These are phyloP conservation scores for Wickerhamomyces subpelliculosus DNA, from an alignment of 805 yeast genomes.

Conservation along the genomic window DNA sequence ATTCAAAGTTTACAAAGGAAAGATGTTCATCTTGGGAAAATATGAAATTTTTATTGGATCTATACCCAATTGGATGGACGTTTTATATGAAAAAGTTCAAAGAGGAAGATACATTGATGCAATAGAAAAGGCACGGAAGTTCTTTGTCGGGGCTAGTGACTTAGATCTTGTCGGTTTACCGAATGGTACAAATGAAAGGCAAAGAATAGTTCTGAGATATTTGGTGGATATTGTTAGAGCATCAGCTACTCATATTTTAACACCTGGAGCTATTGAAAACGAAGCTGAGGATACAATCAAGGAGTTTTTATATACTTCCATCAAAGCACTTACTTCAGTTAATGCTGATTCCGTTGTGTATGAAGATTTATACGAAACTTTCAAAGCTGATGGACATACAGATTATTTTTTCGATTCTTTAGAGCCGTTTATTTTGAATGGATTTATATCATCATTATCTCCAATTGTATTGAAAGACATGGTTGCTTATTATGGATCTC, in stretches of 20 bases:
- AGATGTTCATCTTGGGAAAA: conserved; percentile 46
- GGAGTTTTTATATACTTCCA: conserved; percentile 28
- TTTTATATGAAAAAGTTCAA: conserved; percentile 40
- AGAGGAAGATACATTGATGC: conserved; percentile 47
- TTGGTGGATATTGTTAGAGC: conserved; percentile 46
- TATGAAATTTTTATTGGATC: conserved; percentile 52
- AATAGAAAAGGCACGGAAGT: conserved; percentile 44
- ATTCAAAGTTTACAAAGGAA: conserved; percentile 33
- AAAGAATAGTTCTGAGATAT: conserved; percentile 41
- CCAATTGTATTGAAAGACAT: conserved; percentile 58
- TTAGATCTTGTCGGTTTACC: conserved; percentile 56
- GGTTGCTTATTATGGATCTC: conserved; percentile 41
- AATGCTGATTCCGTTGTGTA: conserved; percentile 28
- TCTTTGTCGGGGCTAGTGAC: conserved; percentile 43
- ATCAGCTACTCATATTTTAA: conserved; percentile 20
- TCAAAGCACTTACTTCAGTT: conserved; percentile 35
- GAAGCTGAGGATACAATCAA: conserved; percentile 19
- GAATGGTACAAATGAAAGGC: conserved; percentile 32
- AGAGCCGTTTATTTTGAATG: conserved; percentile 43
- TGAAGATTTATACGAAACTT: conserved; percentile 40
- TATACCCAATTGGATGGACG: conserved; percentile 65
- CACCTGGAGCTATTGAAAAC: conserved; percentile 4
- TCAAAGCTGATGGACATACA: conserved; percentile 22
- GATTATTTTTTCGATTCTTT: conserved; percentile 44
- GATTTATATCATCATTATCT: conserved; percentile 43